These are phyloP conservation scores for Yamadazyma olivae DNA, from an alignment of 805 yeast species.

Conservation along the genomic window DNA sequence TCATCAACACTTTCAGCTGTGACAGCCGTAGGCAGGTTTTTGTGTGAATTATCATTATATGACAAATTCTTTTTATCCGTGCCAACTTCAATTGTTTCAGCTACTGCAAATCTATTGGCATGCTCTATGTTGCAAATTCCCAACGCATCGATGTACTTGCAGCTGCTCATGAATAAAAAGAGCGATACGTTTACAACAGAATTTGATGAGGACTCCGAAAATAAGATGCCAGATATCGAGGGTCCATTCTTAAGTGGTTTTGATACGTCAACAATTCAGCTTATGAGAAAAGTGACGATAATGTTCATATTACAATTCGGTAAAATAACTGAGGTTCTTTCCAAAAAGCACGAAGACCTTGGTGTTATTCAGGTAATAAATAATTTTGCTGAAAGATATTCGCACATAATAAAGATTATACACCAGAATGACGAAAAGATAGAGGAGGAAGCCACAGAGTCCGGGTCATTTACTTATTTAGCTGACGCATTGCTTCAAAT, in stretches of 20 bases:
- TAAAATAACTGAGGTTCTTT: constrained; percentile 49
- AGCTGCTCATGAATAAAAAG: constrained; percentile 1
- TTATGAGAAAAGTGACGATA: constrained; percentile 40
- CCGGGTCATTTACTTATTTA: constrained; percentile 15
- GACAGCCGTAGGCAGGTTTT: constrained; percentile 51
- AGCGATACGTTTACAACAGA: neutral
- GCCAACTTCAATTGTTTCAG: constrained; percentile 45
- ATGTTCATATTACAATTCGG: constrained; percentile 42
- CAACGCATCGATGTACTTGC: constrained; percentile 36
- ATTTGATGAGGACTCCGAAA: constrained; percentile 34
- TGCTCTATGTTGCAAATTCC: constrained; percentile 51
- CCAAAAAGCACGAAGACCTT: constrained; percentile 42
- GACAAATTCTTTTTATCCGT: constrained; percentile 46
- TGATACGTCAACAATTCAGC: constrained; percentile 37
- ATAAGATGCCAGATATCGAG: constrained; percentile 34
- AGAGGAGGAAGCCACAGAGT: constrained; percentile 9
- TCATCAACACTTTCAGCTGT: constrained; percentile 46
- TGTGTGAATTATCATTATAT: constrained; percentile 53
- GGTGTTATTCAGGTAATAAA: neutral
- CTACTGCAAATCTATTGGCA: constrained; percentile 50
- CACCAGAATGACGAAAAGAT: constrained; percentile 21
- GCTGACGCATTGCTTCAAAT: constrained; percentile 26
- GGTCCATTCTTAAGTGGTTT: constrained; percentile 52
- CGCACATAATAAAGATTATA: constrained; percentile 15
- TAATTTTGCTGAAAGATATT: constrained; percentile 15